Base-by-base conservation (phyloP, 139 green algal genomes). In the Zygnema cylindricum region DNA sequence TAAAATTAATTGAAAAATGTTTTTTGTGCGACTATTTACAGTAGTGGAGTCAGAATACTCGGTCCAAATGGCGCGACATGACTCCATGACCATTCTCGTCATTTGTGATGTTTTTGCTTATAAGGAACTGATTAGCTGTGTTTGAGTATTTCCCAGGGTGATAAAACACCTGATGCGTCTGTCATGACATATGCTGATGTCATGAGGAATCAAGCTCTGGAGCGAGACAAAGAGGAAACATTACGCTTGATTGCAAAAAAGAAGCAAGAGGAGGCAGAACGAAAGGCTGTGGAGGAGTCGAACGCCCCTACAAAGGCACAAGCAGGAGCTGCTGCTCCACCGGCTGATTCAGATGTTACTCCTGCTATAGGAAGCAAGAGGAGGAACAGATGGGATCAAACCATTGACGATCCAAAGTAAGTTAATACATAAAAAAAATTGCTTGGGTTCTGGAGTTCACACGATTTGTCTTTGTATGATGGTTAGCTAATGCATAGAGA, bases 151-250 rank as follows among this genome's bases (percentile, higher is more conserved):
- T 63, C 21, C 16, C 85, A 92, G 88, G 95, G 95, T 2, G 94
- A 97, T 86, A 94, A 96, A 85, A 96, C 95, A 30, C 95, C 96
- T 69, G 95, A 96, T 69, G 89, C 93, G 0, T 40, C 92, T n/a
- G 93, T 96, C 40, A 90, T 93, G 39, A 98, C 94, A 1, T 99
- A 98, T 81, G 97, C 94, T 1, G 97, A 99, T 81, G 93, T 96
- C 2, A 97, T 99, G 94, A 90, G 92, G 1, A 94, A 98, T 87
- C 89, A 95, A 88, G 88, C 94, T 90, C 86, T 98, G 76, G 92
- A 94, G 63, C 90, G 95, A 1, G 96, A 98, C 92, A 93, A 95
- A 41, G 96, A 98, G 83, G 98, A 99, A 85, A 98, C 97, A 36
- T 92, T 98, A 82, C 86, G 92, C 23, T 98, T 98, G 86, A 99